Base-by-base conservation (phyloP, 2,329 filamentous ascomycete species). In the Fusarium citri region DNA sequence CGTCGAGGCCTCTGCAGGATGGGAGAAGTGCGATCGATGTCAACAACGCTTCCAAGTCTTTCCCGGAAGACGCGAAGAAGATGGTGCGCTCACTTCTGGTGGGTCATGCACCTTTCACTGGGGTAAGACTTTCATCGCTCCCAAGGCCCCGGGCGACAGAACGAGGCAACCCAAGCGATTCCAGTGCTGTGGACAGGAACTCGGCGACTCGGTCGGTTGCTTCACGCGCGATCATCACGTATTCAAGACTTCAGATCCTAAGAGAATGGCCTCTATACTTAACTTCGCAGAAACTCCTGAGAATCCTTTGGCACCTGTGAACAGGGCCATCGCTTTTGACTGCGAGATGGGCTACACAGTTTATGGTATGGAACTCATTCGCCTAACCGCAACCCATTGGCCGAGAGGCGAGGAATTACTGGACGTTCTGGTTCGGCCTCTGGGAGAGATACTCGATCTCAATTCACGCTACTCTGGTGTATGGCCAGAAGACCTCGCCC, bases 321-420 rank as follows among this genome's bases (percentile, higher is more conserved):
- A 86, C 55, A 87, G 87, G 37, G 93, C 92, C 4, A 89, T 98
- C 14, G 92, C 90, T 69, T 95, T 99, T 74, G 96, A 99, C 78
- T 98, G 96, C 75, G 96, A 99, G 78, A 99, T 99, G 96, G 93
- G 93, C 7, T 98, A 97, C 77, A 99, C 97, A 0, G 92, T 93
- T 1, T 80, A 91, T 51, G 96, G 97, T 0, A 83, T 98, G 69
- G 96, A 99, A 78, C 86, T 99, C 20, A 91, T 98, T 59, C 93
- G 96, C 11, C 80, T 99, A 5, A 98, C 96, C 0, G 94, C 93
- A 8, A 91, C 95, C 6, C 89, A 91, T 12, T 99, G 96, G 94
- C 95, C 95, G 0, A 83, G 86, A 11, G 92, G 93, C 22, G 87
- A 90, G 55, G 86, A 87, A 55, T 80, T 99, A 0, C 82, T 98